Percentiles rank a stretch among this genome's conserved stretches.
These are phyloP conservation scores for Apophysomyces elegans DNA, from an alignment of 371 early-diverging fungal species.

Conservation along the genomic window DNA sequence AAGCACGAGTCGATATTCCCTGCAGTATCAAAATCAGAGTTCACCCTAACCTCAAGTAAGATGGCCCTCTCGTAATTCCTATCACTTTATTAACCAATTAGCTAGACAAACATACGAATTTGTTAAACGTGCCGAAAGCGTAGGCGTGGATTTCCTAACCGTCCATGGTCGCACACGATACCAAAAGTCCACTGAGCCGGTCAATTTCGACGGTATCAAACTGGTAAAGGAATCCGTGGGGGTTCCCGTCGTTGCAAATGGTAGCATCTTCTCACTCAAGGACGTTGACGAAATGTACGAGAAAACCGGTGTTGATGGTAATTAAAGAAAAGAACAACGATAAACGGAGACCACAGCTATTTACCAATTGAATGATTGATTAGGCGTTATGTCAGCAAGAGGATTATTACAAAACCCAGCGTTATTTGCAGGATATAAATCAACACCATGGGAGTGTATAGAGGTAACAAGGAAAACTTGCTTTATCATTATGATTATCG, in stretches of 20 bases:
- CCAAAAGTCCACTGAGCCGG: constrained; percentile 78
- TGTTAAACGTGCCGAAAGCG: constrained; percentile 74
- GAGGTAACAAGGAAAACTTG: constrained; percentile 38
- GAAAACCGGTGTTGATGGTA: constrained; percentile 79
- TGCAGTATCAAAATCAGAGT: constrained; percentile 85
- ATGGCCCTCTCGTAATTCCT: neutral
- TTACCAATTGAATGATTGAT: neutral
- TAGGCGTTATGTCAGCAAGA: constrained; percentile 86
- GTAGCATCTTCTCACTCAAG: constrained; percentile 69
- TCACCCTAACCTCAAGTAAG: constrained; percentile 68
- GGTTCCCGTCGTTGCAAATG: constrained; percentile 85
- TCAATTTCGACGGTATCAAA: constrained; percentile 73
- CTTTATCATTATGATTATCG: neutral
- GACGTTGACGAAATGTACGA: constrained; percentile 73
- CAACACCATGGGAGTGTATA: constrained; percentile 79
- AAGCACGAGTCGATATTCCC: constrained; percentile 66
- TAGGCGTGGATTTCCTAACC: constrained; percentile 80
- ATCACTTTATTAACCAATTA: neutral
- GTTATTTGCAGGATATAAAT: constrained; percentile 69
- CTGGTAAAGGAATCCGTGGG: constrained; percentile 73
- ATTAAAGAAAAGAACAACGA: neutral
- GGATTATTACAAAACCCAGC: constrained; percentile 93
- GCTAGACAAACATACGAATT: constrained; percentile 76
- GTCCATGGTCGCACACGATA: constrained; percentile 83
- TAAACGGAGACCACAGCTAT: neutral